phyloP scores from a whole-genome alignment of 2,329 filamentous ascomycete species.

The Mycocentrospora acerina region DNA sequence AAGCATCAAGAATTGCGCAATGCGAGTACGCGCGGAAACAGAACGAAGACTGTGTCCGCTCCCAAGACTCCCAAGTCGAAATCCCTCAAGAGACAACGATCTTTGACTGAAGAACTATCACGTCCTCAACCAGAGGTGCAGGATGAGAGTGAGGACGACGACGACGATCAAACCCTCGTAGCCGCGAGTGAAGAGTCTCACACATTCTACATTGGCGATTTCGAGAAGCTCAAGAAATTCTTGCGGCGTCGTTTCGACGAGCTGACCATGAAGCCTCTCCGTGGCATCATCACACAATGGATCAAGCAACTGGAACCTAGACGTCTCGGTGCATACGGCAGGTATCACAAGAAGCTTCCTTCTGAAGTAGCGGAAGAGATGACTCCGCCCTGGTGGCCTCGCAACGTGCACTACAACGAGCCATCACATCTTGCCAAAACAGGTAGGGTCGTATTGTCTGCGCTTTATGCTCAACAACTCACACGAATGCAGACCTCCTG shows the following conservation, averaged over 20 bases:
- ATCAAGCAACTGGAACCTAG: constrained; percentile 31
- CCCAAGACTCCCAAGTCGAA: constrained; percentile 3
- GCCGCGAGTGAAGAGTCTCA: constrained; percentile 11
- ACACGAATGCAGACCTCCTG: constrained; percentile 22
- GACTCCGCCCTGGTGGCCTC: constrained; percentile 35
- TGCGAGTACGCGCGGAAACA: neutral
- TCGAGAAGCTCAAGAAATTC: constrained; percentile 22
- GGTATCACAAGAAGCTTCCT: constrained; percentile 26
- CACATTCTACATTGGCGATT: constrained; percentile 30
- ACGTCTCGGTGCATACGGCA: constrained; percentile 25
- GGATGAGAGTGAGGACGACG: constrained; percentile 10
- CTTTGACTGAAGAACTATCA: constrained; percentile 3
- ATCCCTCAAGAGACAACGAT: constrained; percentile 18
- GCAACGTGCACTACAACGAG: constrained; percentile 30
- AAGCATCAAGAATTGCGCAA: no score
- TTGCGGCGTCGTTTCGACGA: constrained; percentile 27
- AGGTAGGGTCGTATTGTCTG: constrained; percentile 9
- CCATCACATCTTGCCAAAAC: constrained; percentile 33
- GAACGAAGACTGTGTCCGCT: neutral
- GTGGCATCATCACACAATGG: constrained; percentile 35
- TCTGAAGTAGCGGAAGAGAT: constrained; percentile 9
- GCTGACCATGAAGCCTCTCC: constrained; percentile 35
- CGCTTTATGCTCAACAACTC: constrained; percentile 1
- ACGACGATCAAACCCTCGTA: constrained; percentile 7
- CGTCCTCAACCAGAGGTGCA: neutral